Evolutionary conservation across 2,329 filamentous ascomycete genomes (phyloP), one percentile per base, ranked within the genome.

Genomic region (Epichloe gansuensis): DNA sequence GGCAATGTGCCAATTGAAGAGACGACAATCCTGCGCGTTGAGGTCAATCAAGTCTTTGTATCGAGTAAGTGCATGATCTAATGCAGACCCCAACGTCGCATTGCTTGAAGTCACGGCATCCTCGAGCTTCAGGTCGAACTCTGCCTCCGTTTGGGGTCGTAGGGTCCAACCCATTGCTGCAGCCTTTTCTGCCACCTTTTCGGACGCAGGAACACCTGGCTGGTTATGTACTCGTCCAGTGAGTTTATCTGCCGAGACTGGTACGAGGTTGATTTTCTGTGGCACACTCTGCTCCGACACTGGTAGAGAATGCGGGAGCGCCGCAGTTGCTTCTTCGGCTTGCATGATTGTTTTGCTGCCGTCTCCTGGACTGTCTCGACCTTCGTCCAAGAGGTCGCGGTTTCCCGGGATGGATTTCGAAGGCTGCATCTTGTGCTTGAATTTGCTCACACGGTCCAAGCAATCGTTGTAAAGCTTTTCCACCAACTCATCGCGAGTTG

Each of bases 1-100:
- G 58, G 94, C 94, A 66, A 96, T 86, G 68, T 98, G 94, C 93
- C 93, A 98, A 63, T 96, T 98, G 62, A 97, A 78, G 15, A 98
- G 75, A 46, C 93, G 82, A 68, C 95, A 84, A 62, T 98, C 93
- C 63, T 89, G 87, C 1, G 91, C 80, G 13, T 83, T 88, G 50
- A 98, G 72, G 54, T 95, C 85, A 31, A 97, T 77, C 48, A 98
- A 78, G 35, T 79, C 75, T 62, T 87, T 85, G 65, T 95, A 98
- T 66, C 97, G 91, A 17, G 78, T 78, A 55, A 98, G 83, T n/a
- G 90, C 88, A 58, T 90, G 83, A 62, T 98, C 89, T 72, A 97
- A 86, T 2, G 94, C 86, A n/a, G 85, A 85, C 1, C 93, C 93
- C 11, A 98, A 73, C 0, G 88, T 95, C 25, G 91, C 86, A 50